Conservation (phyloP, 371 early-diverging fungal genomes). For the Mortierella sp. region DNA sequence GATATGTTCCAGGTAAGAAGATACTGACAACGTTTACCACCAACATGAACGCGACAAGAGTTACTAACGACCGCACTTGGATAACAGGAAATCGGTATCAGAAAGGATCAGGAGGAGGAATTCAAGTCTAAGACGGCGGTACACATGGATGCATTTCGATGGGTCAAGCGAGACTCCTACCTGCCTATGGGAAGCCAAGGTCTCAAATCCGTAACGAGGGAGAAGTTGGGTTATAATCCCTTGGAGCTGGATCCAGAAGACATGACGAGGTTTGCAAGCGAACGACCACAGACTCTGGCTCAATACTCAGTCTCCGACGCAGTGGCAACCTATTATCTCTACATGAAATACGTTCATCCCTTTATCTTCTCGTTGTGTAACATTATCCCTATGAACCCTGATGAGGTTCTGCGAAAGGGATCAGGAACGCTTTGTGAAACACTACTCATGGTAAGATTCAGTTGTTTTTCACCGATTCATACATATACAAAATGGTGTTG, state of each 20-base stretch:
- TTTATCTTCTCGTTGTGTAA: slow-evolving; percentile 99
- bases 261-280: slow-evolving; percentile 96
- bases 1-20: slow-evolving; percentile 75
- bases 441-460: slow-evolving; percentile 88
- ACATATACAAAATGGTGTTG: too few species aligned
- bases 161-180: slow-evolving; percentile 99
- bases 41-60: too few species aligned
- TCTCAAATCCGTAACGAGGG: slow-evolving; percentile 95
- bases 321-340: slow-evolving; percentile 99
- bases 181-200: slow-evolving; percentile 99
- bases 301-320: slow-evolving; percentile 99
- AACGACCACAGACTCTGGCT: slow-evolving; percentile 96
- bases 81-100: slow-evolving; percentile 85
- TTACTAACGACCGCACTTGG: background rate
- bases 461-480: too few species aligned
- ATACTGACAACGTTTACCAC: too few species aligned
- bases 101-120: slow-evolving; percentile 84
- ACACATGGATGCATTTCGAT: slow-evolving; percentile 99
- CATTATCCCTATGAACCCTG: slow-evolving; percentile 97
- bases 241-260: slow-evolving; percentile 99
- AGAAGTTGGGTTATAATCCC: slow-evolving; percentile 98
- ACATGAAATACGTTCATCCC: slow-evolving; percentile 99
- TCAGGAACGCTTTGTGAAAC: slow-evolving; percentile 99
- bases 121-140: slow-evolving; percentile 91
- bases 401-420: slow-evolving; percentile 97